Evolutionary conservation across 2,329 filamentous ascomycete species (phyloP), one percentile per base, ranked within the genome.

Genomic region (Trichoderma gracile): DNA sequence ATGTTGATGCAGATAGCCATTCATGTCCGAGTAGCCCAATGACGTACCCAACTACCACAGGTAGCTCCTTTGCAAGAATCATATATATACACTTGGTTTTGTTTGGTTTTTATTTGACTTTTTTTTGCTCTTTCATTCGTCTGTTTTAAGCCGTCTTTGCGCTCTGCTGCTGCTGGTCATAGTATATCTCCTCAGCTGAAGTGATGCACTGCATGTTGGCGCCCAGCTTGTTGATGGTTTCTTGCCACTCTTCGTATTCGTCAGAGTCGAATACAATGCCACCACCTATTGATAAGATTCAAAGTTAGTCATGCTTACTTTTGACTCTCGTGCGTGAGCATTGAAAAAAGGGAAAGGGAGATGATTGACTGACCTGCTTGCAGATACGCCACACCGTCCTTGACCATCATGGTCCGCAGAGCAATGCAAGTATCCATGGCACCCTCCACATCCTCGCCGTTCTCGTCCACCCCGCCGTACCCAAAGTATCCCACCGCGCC

Each of bases 401-500:
- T 97, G 67, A 94, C 85, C 73, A 97, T 78, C 95, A 99, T 99
- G 6, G 95, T 99, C 50, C 95, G 84, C 73, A 97, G 83, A 15
- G 86, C 86, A 70, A 89, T 89, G 72, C 86, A 89, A 9, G 91
- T 96, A 72, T 97, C 93, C 93, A 97, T 97, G 23, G 91, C 91
- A 7, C 93, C 94, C 72, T 96, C 90, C 12, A 83, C 80, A 63
- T 86, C 81, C 57, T 81, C 59, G 0, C 89, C 90, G 47, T 88
- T 82, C 8, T 81, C 78, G 55, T 89, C 86, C 52, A 94, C 84
- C 59, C 85, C 86, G 67, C 88, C 87, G 73, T 96, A 98, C 10
- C 94, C 94, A 77, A 97, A 99, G 79, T 97, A 99, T 2, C 95
- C 95, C 0, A 97, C 94, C 0, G 95, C 95, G 30, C 95, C 95